A percentile compares a stretch with the other conserved stretches of the same genome.
phyloP scores from a whole-genome alignment of 106 monocot genomes.

The Platanthera guangdongensis region DNA sequence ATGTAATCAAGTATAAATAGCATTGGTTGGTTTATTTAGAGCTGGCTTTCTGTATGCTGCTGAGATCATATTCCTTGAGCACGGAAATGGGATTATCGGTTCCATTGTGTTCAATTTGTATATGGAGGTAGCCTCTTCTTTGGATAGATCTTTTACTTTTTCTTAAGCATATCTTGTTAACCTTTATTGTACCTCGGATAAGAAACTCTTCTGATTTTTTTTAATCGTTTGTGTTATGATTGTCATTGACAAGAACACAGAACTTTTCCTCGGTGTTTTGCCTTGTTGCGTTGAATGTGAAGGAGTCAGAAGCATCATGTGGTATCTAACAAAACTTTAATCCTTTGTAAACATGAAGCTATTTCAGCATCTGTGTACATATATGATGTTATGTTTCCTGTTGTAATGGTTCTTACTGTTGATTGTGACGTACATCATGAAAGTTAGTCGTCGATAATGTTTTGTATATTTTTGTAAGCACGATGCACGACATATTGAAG shows the following conservation, averaged over 20 bases:
- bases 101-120: neutral
- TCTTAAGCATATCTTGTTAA: neutral
- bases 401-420: neutral
- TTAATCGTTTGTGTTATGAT: neutral
- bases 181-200: neutral
- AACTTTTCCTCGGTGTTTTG: neutral
- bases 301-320: neutral
- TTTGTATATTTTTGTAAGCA: no score
- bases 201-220: neutral
- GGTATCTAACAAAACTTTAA: neutral
- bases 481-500: no score
- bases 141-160: neutral
- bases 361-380: neutral
- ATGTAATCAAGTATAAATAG: neutral
- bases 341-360: no score
- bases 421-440: no score
- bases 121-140: neutral
- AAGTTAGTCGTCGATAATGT: no score
- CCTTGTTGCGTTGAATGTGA: neutral
- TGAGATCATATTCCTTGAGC: neutral
- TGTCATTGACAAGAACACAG: neutral
- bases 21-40: neutral
- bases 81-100: neutral
- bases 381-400: neutral
- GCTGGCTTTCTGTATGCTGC: neutral